Evolutionary conservation across 345 rosid species (phyloP).

Genomic region (Isatis tinctoria): DNA sequence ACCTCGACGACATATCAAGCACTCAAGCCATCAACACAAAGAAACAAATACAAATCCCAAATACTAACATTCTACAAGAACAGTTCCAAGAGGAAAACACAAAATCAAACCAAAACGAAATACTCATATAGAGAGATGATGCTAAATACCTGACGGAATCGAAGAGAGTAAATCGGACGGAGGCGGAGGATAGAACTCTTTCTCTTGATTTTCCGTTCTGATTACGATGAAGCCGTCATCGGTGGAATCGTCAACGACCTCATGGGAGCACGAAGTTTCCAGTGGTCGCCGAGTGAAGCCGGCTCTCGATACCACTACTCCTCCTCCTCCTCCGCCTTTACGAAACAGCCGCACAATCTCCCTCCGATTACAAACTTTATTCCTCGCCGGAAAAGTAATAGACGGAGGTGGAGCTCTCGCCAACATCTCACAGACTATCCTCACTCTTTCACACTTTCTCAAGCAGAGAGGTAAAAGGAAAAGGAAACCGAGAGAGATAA

Average conservation of each 20-base stretch:
- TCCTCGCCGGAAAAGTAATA: slow-evolving; percentile 17
- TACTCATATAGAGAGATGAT: not conserved
- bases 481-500: slow-evolving; percentile 1
- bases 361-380: not conserved
- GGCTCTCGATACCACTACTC: slow-evolving; percentile 20
- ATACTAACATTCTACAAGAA: not conserved
- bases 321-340: not conserved
- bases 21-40: not conserved
- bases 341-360: slow-evolving; percentile 10
- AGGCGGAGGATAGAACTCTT: slow-evolving; percentile 17
- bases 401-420: slow-evolving; percentile 33
- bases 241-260: slow-evolving; percentile 38
- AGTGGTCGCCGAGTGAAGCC: slow-evolving; percentile 37
- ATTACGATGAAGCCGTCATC: slow-evolving; percentile 51
- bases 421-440: slow-evolving; percentile 19
- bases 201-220: slow-evolving; percentile 24
- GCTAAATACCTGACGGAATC: slow-evolving; percentile 25
- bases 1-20: not conserved
- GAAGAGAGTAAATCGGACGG: slow-evolving; percentile 24
- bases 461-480: not conserved
- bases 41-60: not conserved
- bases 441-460: not conserved
- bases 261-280: slow-evolving; percentile 39
- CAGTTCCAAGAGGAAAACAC: not conserved
- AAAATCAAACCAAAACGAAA: not conserved